Base-by-base conservation (phyloP, 768 basidiomycete species). In the Candolleomyces aberdarensis region DNA sequence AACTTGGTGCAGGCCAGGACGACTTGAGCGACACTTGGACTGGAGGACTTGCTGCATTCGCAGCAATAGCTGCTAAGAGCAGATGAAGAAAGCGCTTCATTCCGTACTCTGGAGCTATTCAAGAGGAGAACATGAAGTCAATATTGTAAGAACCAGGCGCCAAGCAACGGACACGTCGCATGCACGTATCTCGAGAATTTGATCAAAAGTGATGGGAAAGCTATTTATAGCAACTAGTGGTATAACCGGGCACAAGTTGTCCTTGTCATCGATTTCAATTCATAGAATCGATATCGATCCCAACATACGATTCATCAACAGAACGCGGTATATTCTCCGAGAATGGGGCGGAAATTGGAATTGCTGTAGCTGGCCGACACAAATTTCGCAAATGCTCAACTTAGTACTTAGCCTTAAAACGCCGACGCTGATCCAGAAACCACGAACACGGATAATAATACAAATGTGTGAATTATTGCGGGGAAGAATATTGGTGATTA, bases 1-100 rank as follows among this genome's bases (percentile, higher is more conserved):
- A 72, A 29, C 85, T 81, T 9, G 88, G 83, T 48, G 85, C 85
- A 2, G 80, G 74, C 89, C 89, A 91, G 31, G 85, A 84, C 6
- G 88, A 84, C 65, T 79, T 77, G 54, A 89, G 70, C 43, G 79
- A 79, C 20, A 89, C 82, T 65, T 81, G 84, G 1, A 90, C 80
- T 14, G 84, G 81, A 22, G 86, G 85, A 60, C 68, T 71, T 20
- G 67, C 58, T 5, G 64, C 61, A 14, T 60, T 56, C 7, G 58
- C 60, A 13, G 64, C 58, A 39, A 67, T 41, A 32, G 64, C 67
- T 55, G 66, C 66, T 11, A 66, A 58, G 47, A 75, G 70, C 65
- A 71, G 64, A 52, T 62, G 47, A 22, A 68, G 63, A 19, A 63
- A 61, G 57, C 61, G 60, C 62, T 65, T 70, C 74, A 75, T 75